Conservation (phyloP, 2,329 filamentous ascomycete species). For the Didymella pinodella region DNA sequence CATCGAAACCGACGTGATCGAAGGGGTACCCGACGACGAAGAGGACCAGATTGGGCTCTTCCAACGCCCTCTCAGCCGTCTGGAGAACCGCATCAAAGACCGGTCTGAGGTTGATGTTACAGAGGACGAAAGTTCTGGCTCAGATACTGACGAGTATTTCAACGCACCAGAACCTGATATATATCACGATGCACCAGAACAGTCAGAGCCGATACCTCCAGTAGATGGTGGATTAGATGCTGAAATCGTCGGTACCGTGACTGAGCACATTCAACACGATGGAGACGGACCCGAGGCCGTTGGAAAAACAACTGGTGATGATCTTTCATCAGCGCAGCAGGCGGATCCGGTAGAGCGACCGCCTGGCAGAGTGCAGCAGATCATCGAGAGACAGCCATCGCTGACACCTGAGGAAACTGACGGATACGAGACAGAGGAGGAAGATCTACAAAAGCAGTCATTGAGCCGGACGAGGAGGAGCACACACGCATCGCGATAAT, state of each 20-base stretch:
- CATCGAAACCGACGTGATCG: background rate
- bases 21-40: background rate
- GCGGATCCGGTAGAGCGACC: background rate
- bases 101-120: background rate
- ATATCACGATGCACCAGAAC: background rate
- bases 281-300: background rate
- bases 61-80: background rate
- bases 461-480: background rate
- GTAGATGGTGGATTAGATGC: background rate
- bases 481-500: background rate
- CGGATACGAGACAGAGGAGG: background rate
- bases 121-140: background rate
- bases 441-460: background rate
- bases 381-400: background rate
- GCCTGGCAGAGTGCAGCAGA: background rate
- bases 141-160: background rate
- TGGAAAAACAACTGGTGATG: too few relatives aligned
- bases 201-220: background rate
- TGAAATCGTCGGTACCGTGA: background rate
- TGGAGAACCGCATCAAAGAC: background rate
- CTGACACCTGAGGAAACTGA: background rate
- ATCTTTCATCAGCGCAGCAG: background rate
- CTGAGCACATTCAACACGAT: too few relatives aligned
- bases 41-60: background rate
- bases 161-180: too few relatives aligned